phyloP scores from a whole-genome alignment of 1,139 yeast species.

The Chernovozyma aurita region DNA sequence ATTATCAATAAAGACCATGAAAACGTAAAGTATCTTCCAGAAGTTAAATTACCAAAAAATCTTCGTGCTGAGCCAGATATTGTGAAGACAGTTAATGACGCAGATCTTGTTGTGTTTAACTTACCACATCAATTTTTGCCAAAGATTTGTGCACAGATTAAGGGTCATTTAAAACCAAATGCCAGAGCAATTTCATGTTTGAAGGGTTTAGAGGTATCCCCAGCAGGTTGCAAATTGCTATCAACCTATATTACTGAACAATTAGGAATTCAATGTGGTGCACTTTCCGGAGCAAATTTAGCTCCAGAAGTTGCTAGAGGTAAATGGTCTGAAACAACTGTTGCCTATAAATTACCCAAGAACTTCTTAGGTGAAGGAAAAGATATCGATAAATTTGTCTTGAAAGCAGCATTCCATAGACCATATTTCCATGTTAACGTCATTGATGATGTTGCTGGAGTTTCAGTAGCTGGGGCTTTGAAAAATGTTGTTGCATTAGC shows the following conservation, averaged over 20 bases:
- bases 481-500: constrained; percentile 46
- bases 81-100: constrained; percentile 35
- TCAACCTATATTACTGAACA: constrained; percentile 40
- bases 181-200: constrained; percentile 46
- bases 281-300: constrained; percentile 45
- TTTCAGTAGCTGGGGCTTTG: constrained; percentile 47
- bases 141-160: constrained; percentile 32
- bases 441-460: constrained; percentile 46
- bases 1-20: constrained; percentile 43
- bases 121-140: constrained; percentile 48
- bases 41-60: constrained; percentile 39
- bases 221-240: constrained; percentile 42
- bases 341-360: constrained; percentile 38
- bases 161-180: constrained; percentile 34
- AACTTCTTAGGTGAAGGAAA: constrained; percentile 39
- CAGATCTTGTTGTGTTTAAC: constrained; percentile 44
- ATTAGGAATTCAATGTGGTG: constrained; percentile 43
- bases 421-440: constrained; percentile 46
- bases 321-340: constrained; percentile 49
- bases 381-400: constrained; percentile 38
- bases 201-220: constrained; percentile 45
- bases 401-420: constrained; percentile 44
- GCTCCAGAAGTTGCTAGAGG: constrained; percentile 47
- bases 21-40: constrained; percentile 45
- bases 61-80: constrained; percentile 38